Evolutionary conservation across 352 stramenopile genomes (phyloP).

Genomic region (Phytophthora podocarpi): DNA sequence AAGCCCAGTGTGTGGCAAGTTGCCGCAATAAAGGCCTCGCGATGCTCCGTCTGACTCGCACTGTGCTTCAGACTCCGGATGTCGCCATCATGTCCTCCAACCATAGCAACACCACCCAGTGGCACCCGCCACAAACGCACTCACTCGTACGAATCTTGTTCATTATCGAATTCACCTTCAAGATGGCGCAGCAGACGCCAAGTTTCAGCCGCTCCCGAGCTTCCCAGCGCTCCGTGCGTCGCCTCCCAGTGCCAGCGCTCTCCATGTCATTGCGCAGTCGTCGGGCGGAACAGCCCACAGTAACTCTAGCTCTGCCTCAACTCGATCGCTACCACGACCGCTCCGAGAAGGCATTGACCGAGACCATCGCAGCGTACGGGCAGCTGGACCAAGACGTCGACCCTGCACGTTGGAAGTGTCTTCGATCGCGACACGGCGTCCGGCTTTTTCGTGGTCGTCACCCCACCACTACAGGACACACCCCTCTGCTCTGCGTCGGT

Average conservation of each 20-base stretch:
- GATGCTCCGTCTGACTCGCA: slow-evolving; percentile 20
- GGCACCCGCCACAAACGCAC: slow-evolving; percentile 10
- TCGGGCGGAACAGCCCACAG: slow-evolving; percentile 22
- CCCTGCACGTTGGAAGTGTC: slow-evolving; percentile 38
- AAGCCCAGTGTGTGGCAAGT: neutral
- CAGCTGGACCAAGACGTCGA: slow-evolving; percentile 31
- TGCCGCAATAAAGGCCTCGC: neutral
- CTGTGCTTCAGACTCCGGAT: slow-evolving; percentile 21
- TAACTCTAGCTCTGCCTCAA: slow-evolving; percentile 27
- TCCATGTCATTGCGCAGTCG: slow-evolving; percentile 35
- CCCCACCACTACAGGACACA: neutral
- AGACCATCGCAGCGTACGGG: slow-evolving; percentile 44
- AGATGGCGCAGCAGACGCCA: slow-evolving; percentile 16
- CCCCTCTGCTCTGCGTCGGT: slow-evolving; percentile 37
- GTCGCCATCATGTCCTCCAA: slow-evolving; percentile 6
- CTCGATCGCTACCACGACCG: slow-evolving; percentile 46
- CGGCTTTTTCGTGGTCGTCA: slow-evolving; percentile 42
- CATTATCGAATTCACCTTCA: slow-evolving; percentile 31
- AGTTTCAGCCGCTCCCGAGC: slow-evolving; percentile 21
- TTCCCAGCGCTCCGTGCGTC: slow-evolving; percentile 23
- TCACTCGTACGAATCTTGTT: neutral
- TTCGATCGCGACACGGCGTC: slow-evolving; percentile 37
- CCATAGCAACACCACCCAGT: neutral
- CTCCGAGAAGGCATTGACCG: slow-evolving; percentile 35
- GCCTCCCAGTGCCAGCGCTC: slow-evolving; percentile 21